Evolutionary conservation across 2,329 filamentous ascomycete species (phyloP).

Genomic region (Thelonectria rubi): DNA sequence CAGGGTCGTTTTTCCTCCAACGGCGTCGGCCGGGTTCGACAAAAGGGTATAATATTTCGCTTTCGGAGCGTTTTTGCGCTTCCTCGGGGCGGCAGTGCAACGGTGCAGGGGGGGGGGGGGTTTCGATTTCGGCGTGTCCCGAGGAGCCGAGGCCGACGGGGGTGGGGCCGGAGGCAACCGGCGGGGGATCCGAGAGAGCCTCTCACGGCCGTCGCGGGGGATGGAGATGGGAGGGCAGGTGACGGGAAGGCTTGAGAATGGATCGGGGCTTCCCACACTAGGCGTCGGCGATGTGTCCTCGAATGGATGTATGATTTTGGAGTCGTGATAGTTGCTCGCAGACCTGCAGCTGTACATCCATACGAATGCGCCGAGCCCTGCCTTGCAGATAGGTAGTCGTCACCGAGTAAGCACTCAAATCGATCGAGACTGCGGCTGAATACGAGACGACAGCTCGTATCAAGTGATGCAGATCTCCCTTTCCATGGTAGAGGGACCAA

Average conservation of each 20-base stretch:
- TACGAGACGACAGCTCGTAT: not conserved
- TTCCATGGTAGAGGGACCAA: not conserved
- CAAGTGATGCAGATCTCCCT: not conserved
- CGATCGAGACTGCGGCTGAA: not conserved
- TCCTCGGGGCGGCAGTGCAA: slow-evolving; percentile 18
- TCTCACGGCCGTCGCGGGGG: slow-evolving; percentile 6
- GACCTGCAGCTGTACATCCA: too few relatives aligned
- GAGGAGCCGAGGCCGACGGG: slow-evolving; percentile 20
- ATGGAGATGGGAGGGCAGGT: slow-evolving; percentile 16
- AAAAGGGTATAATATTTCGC: not conserved
- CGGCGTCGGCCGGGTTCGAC: not conserved
- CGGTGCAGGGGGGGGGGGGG: not conserved
- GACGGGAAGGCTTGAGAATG: too few relatives aligned
- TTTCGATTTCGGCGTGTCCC: slow-evolving; percentile 23
- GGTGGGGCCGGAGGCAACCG: slow-evolving; percentile 35
- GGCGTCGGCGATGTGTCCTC: too few relatives aligned
- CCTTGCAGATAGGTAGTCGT: too few relatives aligned
- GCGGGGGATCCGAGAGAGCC: slow-evolving; percentile 28
- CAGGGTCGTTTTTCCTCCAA: not conserved
- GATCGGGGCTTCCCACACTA: too few relatives aligned
- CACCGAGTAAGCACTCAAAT: slow-evolving; percentile 16
- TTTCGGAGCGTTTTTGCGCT: slow-evolving; percentile 10
- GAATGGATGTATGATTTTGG: too few relatives aligned
- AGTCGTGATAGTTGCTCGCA: too few relatives aligned
- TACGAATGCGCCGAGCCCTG: too few relatives aligned